Evolutionary conservation across 495 filamentous ascomycete species (phyloP).

Genomic region (Daldinia bambusicola): DNA sequence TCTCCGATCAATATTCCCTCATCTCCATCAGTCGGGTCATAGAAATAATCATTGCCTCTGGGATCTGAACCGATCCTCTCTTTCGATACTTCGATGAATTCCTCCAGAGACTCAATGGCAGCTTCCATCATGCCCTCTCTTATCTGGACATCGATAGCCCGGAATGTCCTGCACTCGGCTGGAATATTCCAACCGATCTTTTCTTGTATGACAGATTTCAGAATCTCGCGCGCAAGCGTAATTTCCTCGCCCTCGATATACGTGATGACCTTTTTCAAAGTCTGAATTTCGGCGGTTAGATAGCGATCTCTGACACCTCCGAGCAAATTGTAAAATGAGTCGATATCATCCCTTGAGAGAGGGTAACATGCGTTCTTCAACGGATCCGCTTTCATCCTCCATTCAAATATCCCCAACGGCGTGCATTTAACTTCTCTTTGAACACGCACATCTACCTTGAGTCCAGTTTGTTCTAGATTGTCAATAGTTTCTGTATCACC

Average conservation of each 20-base stretch:
- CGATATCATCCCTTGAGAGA: constrained; percentile 4
- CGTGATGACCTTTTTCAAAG: constrained; percentile 12
- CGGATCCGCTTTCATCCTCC: constrained; percentile 9
- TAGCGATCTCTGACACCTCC: constrained; percentile 21
- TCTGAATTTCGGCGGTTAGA: constrained; percentile 25
- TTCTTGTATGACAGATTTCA: constrained; percentile 26
- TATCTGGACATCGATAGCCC: constrained; percentile 29
- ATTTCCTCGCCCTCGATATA: constrained; percentile 15
- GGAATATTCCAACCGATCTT: constrained; percentile 28
- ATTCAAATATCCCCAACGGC: constrained; percentile 19
- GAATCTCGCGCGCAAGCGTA: constrained; percentile 10
- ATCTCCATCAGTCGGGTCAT: neutral
- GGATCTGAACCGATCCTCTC: constrained; percentile 21
- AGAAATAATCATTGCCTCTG: neutral
- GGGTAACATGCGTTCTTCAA: neutral
- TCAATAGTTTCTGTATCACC: neutral
- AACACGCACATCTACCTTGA: constrained; percentile 23
- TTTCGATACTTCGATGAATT: constrained; percentile 33
- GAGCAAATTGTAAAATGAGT: constrained; percentile 20
- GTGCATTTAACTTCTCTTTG: neutral
- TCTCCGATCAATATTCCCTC: neutral
- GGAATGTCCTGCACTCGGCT: constrained; percentile 25
- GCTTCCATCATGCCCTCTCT: constrained; percentile 26
- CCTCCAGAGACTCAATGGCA: constrained; percentile 33
- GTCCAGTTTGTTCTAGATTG: constrained; percentile 1